A percentile compares a stretch with the other conserved stretches of the same genome.
These are phyloP conservation scores for Mycena citricolor DNA, from an alignment of 1,284 basidiomycete genomes.

Conservation along the genomic window DNA sequence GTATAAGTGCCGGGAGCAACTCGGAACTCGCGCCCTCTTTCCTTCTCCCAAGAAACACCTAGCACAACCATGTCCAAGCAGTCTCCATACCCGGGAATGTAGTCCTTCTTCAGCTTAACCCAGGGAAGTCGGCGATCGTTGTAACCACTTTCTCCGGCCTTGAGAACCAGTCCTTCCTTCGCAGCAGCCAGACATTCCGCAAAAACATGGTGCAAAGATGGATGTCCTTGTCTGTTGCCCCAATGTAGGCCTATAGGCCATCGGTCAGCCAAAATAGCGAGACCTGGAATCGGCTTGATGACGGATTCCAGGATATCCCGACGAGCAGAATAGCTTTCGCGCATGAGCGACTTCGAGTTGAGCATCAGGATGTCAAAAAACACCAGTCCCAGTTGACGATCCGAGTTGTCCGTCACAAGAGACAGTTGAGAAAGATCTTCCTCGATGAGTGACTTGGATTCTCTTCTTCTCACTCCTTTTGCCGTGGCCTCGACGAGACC, in stretches of 20 bases:
- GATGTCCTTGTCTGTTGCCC: slow-evolving; percentile 24
- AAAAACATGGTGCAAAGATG: slow-evolving; percentile 47
- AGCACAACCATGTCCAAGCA: slow-evolving; percentile 74
- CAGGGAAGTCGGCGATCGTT: slow-evolving; percentile 63
- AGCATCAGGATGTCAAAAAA: slow-evolving; percentile 82
- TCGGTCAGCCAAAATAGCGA: slow-evolving; percentile 62
- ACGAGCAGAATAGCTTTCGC: slow-evolving; percentile 56
- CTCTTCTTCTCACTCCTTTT: slow-evolving; percentile 42
- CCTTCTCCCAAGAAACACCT: slow-evolving; percentile 77
- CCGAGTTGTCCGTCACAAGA: slow-evolving; percentile 46
- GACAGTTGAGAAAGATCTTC: slow-evolving; percentile 36
- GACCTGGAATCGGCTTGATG: slow-evolving; percentile 53
- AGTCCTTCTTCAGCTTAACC: slow-evolving; percentile 87
- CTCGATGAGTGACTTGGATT: slow-evolving; percentile 14
- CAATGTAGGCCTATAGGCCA: slow-evolving; percentile 28
- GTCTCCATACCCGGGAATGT: slow-evolving; percentile 81
- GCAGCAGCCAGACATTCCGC: slow-evolving; percentile 47
- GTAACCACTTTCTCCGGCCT: slow-evolving; percentile 67
- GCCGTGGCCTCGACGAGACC: slow-evolving; percentile 58
- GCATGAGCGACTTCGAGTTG: slow-evolving; percentile 57
- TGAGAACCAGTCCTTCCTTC: slow-evolving; percentile 75
- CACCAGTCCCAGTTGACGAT: slow-evolving; percentile 70
- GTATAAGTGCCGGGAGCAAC: slow-evolving; percentile 47
- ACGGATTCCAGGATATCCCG: slow-evolving; percentile 59
- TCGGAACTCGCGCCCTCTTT: slow-evolving; percentile 71